phyloP scores from a whole-genome alignment of 768 basidiomycete species.

The Lentinula boryana region DNA sequence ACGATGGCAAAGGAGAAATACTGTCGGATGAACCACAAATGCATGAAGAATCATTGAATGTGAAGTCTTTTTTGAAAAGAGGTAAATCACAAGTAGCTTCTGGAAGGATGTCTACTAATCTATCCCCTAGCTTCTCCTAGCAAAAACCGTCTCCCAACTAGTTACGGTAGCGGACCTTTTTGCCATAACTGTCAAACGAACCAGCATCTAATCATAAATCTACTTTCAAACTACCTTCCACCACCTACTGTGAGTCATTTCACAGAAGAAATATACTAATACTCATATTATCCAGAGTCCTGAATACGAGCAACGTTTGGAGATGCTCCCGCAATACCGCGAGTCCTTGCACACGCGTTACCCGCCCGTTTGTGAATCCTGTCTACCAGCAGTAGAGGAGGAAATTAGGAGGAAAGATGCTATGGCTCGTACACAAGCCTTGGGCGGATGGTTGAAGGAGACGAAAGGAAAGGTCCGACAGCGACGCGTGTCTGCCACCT shows the following conservation, averaged over 20 bases:
- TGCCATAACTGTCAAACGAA: slow-evolving; percentile 92
- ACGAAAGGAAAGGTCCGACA: slow-evolving; percentile 61
- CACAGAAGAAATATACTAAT: background rate
- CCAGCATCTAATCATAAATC: slow-evolving; percentile 79
- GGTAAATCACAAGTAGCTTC: slow-evolving; percentile 34
- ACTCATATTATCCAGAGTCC: slow-evolving; percentile 46
- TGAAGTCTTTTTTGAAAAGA: slow-evolving; percentile 61
- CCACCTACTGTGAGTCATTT: slow-evolving; percentile 54
- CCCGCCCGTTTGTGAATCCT: slow-evolving; percentile 77
- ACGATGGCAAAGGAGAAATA: slow-evolving; percentile 67
- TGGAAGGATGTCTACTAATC: background rate
- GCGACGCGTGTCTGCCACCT: slow-evolving; percentile 37
- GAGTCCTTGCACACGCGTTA: slow-evolving; percentile 75
- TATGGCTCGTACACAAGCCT: slow-evolving; percentile 74
- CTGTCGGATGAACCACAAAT: slow-evolving; percentile 84
- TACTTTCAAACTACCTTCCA: slow-evolving; percentile 87
- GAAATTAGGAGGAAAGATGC: slow-evolving; percentile 73
- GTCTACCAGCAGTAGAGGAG: slow-evolving; percentile 75
- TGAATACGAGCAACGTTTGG: slow-evolving; percentile 58
- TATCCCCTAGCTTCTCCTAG: slow-evolving; percentile 51
- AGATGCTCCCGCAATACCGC: slow-evolving; percentile 64
- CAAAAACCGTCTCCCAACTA: slow-evolving; percentile 61
- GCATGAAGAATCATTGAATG: slow-evolving; percentile 74
- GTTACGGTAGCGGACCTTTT: slow-evolving; percentile 60
- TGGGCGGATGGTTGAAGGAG: slow-evolving; percentile 64